Percentiles rank a stretch among this genome's conserved stretches.
These are phyloP conservation scores for Solanum virginianum DNA, from an alignment of 257 asterid genomes.

Conservation along the genomic window DNA sequence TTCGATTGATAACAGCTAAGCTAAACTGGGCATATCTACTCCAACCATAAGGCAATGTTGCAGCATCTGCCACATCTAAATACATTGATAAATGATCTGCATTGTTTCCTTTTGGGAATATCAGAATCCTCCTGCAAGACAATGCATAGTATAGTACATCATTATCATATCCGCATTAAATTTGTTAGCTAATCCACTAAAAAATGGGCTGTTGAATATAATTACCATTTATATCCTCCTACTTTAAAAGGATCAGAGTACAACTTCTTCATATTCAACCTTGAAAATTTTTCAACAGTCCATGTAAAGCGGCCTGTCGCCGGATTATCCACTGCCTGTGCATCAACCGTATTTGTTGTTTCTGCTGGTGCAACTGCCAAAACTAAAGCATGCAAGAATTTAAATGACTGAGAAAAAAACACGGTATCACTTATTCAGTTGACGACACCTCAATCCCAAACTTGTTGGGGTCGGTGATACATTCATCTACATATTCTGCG, in stretches of 20 bases:
- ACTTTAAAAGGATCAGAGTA: conserved; percentile 49
- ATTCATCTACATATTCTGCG: neutral
- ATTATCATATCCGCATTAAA: neutral
- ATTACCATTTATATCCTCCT: conserved; percentile 61
- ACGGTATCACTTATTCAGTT: neutral
- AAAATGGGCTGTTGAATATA: neutral
- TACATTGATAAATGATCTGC: conserved; percentile 78
- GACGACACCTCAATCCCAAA: neutral
- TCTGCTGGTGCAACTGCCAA: conserved; percentile 37
- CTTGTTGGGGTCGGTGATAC: neutral
- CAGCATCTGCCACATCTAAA: conserved; percentile 72
- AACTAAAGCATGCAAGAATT: neutral
- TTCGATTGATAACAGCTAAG: conserved; percentile 53
- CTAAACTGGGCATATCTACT: conserved; percentile 82
- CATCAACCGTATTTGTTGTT: conserved; percentile 32
- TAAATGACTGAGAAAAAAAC: neutral
- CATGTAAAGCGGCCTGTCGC: conserved; percentile 60
- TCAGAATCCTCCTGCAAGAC: conserved; percentile 66
- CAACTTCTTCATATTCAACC: conserved; percentile 47
- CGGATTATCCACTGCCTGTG: conserved; percentile 42
- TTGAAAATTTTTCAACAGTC: conserved; percentile 50
- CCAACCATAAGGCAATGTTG: conserved; percentile 73
- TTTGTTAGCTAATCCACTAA: neutral
- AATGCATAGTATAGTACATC: neutral
- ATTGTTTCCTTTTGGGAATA: conserved; percentile 79